Evolutionary conservation across 495 filamentous ascomycete genomes (phyloP), one percentile per base, ranked within the genome.

Genomic region (Penicillium goetzii): DNA sequence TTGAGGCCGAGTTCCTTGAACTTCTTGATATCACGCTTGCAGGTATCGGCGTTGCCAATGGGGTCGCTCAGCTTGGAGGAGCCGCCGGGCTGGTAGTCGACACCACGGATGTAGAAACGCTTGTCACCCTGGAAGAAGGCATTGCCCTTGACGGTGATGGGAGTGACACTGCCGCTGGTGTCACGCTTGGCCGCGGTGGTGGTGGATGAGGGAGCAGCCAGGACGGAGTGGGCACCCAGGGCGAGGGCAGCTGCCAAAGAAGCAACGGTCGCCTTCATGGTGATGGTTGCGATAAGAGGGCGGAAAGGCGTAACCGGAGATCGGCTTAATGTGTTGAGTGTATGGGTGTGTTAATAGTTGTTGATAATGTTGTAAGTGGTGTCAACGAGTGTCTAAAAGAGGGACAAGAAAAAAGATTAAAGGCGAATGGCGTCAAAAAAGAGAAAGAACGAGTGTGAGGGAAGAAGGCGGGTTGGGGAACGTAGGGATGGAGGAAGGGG

Each of bases 71-170:
- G 83, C 56, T 87, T 79, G 25, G 92, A 93, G 23, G 91, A 90
- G 62, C 94, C 94, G 63, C 94, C 93, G 54, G 93, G 93, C 75
- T 97, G 93, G 78, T 96, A 97, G 82, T 97, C 94, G 65, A 98
- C 88, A 73, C 94, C 94, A 49, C 92, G 90, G 56, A 98, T 86
- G 75, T 97, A 97, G 85, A 97, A 98, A 63, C 94, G 89, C 12
- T 87, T 76, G 63, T 85, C 76, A 60, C 91, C 92, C 68, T 89
- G 83, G 82, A 93, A 97, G 85, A 97, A 97, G 56, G 94, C 92
- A 75, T 86, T 74, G 73, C 88, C 77, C 79, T 85, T 82, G 80
- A 84, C 74, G 50, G 85, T 83, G 80, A 87, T 78, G 34, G 85
- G 73, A 12, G 77, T 80, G 14, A 83, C 75, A 4, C 78, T 79